Conservation (phyloP, 495 filamentous ascomycete species). For the Trichoderma gamsii region DNA sequence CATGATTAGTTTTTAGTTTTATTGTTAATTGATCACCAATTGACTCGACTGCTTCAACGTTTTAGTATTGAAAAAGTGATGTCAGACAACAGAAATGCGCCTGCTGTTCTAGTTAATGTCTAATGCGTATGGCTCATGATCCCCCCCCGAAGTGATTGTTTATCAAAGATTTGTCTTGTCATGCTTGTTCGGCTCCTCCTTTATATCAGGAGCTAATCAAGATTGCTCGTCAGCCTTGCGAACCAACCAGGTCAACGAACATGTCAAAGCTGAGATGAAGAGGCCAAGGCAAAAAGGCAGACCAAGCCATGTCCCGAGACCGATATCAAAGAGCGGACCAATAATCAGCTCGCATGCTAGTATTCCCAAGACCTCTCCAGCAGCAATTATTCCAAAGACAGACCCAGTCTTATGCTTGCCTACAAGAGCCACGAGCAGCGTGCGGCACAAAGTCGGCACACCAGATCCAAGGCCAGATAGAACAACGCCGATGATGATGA, state of each 20-base stretch:
- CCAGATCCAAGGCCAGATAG: not conserved
- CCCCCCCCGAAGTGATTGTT: not conserved
- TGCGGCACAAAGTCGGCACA: not conserved
- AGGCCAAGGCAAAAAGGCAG: not conserved
- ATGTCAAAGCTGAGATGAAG: not conserved
- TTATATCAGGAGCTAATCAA: not conserved
- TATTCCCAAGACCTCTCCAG: slow-evolving; percentile 2
- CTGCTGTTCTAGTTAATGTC: not conserved
- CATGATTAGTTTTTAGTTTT: not conserved
- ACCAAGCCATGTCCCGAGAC: not conserved
- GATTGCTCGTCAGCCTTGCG: not conserved
- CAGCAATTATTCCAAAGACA: not conserved
- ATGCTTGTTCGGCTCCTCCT: not conserved
- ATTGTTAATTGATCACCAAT: not conserved
- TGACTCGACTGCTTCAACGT: not conserved
- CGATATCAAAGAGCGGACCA: not conserved
- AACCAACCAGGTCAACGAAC: not conserved
- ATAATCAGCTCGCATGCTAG: slow-evolving; percentile 2
- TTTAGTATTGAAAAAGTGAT: not conserved
- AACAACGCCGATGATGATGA: not conserved
- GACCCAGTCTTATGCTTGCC: not conserved
- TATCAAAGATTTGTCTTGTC: not conserved
- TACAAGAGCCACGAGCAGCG: not conserved
- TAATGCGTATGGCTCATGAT: not conserved
- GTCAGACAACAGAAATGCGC: not conserved